These are phyloP conservation scores for Colletotrichum paranaense DNA, from an alignment of 2,329 filamentous ascomycete species.

Conservation along the genomic window DNA sequence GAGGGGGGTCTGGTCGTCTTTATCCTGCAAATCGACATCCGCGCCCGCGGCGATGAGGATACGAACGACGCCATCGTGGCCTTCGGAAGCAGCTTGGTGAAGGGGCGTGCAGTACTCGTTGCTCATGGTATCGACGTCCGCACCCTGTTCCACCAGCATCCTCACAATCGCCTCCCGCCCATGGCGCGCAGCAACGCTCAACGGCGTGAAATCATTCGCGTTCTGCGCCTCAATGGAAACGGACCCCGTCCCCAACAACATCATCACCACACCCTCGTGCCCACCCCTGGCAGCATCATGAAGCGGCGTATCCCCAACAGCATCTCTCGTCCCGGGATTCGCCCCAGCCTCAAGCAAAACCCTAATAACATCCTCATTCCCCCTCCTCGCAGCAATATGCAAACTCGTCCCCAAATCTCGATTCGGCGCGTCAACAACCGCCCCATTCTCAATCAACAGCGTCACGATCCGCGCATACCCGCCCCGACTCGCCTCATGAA, in stretches of 20 bases:
- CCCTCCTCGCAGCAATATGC: conserved; percentile 26
- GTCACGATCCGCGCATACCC: conserved; percentile 26
- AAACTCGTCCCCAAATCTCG: conserved; percentile 34
- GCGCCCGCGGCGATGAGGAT: conserved; percentile 36
- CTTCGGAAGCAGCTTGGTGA: conserved; percentile 37
- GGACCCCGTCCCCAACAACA: conserved; percentile 33
- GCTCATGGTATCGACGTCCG: conserved; percentile 35
- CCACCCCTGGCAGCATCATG: conserved; percentile 34
- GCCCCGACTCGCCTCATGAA: conserved; percentile 30
- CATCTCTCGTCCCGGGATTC: conserved; percentile 36
- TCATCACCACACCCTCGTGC: conserved; percentile 27
- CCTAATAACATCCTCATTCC: conserved; percentile 10
- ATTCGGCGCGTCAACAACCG: conserved; percentile 35
- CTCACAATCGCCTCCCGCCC: conserved; percentile 37
- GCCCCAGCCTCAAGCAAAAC: conserved; percentile 28
- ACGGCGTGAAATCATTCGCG: conserved; percentile 34
- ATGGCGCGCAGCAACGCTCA: conserved; percentile 34
- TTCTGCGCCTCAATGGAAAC: conserved; percentile 36
- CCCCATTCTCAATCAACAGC: conserved; percentile 30
- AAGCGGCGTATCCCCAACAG: conserved; percentile 36
- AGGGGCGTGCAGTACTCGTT: conserved; percentile 36
- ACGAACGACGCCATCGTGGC: conserved; percentile 32
- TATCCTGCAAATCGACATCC: conserved; percentile 36
- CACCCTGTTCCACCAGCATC: conserved; percentile 37
- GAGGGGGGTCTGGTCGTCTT: conserved; percentile 36